Percentiles rank a stretch among this genome's conserved stretches.
Evolutionary conservation across 306 rosid genomes (phyloP).

Genomic region (Phaseolus lunatus): DNA sequence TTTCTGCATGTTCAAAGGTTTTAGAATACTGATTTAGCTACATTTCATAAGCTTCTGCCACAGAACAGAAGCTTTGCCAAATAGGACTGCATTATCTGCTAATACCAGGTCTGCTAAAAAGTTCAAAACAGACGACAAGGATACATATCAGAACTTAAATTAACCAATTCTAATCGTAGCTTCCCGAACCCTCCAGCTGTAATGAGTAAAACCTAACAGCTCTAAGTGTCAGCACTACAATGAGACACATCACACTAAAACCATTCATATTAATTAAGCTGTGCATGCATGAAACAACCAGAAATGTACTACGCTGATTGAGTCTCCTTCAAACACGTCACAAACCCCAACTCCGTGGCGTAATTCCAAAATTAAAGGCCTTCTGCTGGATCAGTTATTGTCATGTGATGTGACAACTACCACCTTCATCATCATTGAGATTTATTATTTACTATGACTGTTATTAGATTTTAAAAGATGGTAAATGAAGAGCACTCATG

Average conservation of each 20-base stretch:
- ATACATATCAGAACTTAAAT: too few relatives aligned
- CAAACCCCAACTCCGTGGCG: background rate
- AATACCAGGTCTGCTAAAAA: too few relatives aligned
- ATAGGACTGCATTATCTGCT: too few relatives aligned
- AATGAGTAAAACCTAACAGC: background rate
- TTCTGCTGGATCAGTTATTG: background rate
- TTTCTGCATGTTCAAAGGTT: too few relatives aligned
- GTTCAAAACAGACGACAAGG: background rate
- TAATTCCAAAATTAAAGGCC: background rate
- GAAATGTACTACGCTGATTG: background rate
- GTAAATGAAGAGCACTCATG: too few relatives aligned
- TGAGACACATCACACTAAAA: slow-evolving; percentile 18
- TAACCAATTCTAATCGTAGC: background rate
- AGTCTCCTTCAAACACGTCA: slow-evolving; percentile 15
- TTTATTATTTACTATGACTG: too few relatives aligned
- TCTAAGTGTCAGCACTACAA: background rate
- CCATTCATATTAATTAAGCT: background rate
- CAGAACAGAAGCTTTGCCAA: background rate
- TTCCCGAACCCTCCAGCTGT: background rate
- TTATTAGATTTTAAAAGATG: too few relatives aligned
- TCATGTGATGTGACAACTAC: too few relatives aligned
- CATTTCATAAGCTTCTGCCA: background rate
- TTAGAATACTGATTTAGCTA: background rate
- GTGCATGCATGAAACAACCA: slow-evolving; percentile 1
- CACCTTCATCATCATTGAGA: too few relatives aligned